Percentiles rank a stretch among this genome's conserved stretches.
These are phyloP conservation scores for Saccharomycopsis vini DNA, from an alignment of 805 yeast species.

Conservation along the genomic window DNA sequence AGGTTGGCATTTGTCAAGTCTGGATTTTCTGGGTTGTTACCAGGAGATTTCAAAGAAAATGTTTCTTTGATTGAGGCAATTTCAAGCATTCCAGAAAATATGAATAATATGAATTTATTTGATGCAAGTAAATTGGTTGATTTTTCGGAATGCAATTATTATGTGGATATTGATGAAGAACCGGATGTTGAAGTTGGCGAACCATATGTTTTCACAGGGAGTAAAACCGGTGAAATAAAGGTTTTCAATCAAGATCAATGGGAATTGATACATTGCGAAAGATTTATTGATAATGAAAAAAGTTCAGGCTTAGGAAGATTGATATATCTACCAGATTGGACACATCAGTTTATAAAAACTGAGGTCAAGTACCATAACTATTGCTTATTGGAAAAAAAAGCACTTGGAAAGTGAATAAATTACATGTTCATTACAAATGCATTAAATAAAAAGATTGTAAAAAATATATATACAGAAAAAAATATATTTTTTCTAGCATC, in stretches of 20 bases:
- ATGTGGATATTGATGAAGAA: constrained; percentile 52
- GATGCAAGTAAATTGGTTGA: constrained; percentile 48
- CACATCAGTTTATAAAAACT: constrained; percentile 25
- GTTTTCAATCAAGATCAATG: constrained; percentile 29
- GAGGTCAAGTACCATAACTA: constrained; percentile 40
- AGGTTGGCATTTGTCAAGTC: constrained; percentile 62
- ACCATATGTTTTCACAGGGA: constrained; percentile 7
- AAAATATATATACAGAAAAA: too few species aligned
- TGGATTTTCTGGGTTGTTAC: constrained; percentile 80
- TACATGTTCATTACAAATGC: too few species aligned
- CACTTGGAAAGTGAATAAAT: too few species aligned
- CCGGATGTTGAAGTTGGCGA: constrained; percentile 40
- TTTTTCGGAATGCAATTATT: constrained; percentile 53
- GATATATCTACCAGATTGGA: constrained; percentile 38
- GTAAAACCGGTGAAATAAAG: constrained; percentile 8
- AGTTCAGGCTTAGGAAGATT: constrained; percentile 48
- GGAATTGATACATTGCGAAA: constrained; percentile 39
- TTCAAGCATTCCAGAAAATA: constrained; percentile 45
- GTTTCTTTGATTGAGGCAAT: constrained; percentile 28
- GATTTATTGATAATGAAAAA: constrained; percentile 44
- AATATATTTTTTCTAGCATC: too few species aligned
- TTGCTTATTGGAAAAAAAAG: constrained; percentile 26
- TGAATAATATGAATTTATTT: constrained; percentile 69
- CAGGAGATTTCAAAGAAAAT: constrained; percentile 69
- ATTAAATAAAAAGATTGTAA: too few species aligned